Conservation (phyloP, 192 early-diverging fungal genomes). For the Radiomyces spectabilis region DNA sequence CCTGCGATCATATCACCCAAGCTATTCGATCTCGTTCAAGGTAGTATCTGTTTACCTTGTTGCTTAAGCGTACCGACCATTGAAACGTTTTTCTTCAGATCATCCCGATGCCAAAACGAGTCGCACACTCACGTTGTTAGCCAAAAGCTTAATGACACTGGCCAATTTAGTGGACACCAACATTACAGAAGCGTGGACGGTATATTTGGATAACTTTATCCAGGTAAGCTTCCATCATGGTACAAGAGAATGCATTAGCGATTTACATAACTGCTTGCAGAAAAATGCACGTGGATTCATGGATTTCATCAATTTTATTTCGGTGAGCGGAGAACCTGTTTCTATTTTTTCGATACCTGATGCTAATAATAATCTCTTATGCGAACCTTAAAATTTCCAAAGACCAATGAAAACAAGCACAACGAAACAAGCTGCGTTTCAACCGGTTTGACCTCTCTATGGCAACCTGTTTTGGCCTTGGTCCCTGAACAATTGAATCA, state of each 20-base stretch:
- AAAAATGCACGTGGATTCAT: slow-evolving; percentile 50
- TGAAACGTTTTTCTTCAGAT: slow-evolving; percentile 13
- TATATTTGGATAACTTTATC: slow-evolving; percentile 55
- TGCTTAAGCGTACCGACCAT: too few relatives aligned
- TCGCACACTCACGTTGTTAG: slow-evolving; percentile 61
- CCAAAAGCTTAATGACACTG: slow-evolving; percentile 64
- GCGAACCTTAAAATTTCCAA: too few relatives aligned
- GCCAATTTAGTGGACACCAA: slow-evolving; percentile 62
- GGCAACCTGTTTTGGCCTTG: too few relatives aligned
- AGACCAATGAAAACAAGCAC: too few relatives aligned
- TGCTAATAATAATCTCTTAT: too few relatives aligned
- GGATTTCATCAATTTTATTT: slow-evolving; percentile 55
- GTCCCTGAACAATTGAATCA: neutral
- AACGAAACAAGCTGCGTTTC: too few relatives aligned
- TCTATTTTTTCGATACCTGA: too few relatives aligned
- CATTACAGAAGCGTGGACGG: slow-evolving; percentile 62
- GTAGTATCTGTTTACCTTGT: too few relatives aligned
- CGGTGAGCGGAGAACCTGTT: slow-evolving; percentile 25
- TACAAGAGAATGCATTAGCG: neutral
- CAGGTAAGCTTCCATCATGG: too few relatives aligned
- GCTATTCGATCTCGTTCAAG: slow-evolving; percentile 59
- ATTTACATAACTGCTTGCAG: slow-evolving; percentile 24
- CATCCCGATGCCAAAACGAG: slow-evolving; percentile 46
- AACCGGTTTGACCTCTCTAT: too few relatives aligned
- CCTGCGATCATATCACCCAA: slow-evolving; percentile 68